Conservation (phyloP, 768 basidiomycete genomes). For the Kwoniella bestiolae region DNA sequence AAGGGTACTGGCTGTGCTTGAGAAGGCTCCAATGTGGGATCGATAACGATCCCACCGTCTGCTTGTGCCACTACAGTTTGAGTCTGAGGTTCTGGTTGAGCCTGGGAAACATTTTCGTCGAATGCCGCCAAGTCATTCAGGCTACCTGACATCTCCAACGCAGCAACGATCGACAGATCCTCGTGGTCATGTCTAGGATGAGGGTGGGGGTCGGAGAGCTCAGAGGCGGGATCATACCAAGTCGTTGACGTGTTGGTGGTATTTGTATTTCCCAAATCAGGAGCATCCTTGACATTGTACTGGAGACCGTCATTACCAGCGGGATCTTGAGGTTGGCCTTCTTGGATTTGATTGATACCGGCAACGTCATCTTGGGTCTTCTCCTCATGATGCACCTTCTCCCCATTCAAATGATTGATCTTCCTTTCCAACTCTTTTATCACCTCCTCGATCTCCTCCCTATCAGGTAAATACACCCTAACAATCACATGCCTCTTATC, state of each 20-base stretch:
- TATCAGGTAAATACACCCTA: conserved; percentile 79
- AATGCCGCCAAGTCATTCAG: background rate
- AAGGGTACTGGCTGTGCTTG: background rate
- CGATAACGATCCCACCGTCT: background rate
- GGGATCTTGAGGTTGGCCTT: background rate
- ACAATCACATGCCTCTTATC: conserved; percentile 69
- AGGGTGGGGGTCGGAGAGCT: background rate
- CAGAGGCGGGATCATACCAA: background rate
- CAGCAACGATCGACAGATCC: conserved; percentile 2
- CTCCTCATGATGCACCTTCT: background rate
- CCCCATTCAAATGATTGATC: background rate
- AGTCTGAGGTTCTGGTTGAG: background rate
- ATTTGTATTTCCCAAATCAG: background rate
- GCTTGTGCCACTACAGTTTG: too few relatives aligned
- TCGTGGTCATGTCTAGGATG: background rate
- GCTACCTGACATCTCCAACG: background rate
- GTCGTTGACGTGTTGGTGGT: background rate
- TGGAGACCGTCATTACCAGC: too few relatives aligned
- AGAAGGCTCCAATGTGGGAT: background rate
- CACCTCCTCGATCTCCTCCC: conserved; percentile 75
- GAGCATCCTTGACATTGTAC: too few relatives aligned
- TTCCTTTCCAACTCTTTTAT: conserved; percentile 60
- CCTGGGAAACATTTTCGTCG: too few relatives aligned
- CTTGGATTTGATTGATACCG: too few relatives aligned
- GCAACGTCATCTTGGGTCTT: background rate